Evolutionary conservation across 495 filamentous ascomycete genomes (phyloP).

Genomic region (Paragyromitra xinjiangensis): DNA sequence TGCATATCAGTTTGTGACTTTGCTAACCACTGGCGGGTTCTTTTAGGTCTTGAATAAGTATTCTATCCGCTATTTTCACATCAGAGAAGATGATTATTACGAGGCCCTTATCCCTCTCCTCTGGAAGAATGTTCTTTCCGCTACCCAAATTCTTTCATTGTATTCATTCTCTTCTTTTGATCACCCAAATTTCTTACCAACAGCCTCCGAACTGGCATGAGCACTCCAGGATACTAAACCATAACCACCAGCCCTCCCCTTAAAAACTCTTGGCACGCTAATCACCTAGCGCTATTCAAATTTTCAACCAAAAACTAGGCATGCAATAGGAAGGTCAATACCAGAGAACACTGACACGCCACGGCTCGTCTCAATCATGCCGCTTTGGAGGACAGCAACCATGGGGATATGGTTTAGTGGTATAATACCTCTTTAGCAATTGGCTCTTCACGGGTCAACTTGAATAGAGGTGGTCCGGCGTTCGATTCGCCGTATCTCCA

Average conservation of each 20-base stretch:
- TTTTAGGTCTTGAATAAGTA: background rate
- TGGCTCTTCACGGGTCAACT: background rate
- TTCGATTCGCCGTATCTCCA: slow-evolving; percentile 44
- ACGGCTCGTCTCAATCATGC: background rate
- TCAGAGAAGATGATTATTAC: background rate
- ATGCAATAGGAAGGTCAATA: background rate
- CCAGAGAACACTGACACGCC: background rate
- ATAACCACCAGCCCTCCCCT: background rate
- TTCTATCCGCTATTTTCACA: background rate
- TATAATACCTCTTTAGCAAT: slow-evolving; percentile 42
- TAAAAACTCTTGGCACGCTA: background rate
- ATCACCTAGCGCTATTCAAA: background rate
- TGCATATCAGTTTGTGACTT: background rate
- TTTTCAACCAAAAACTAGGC: background rate
- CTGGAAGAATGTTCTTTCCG: background rate
- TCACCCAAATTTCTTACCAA: background rate
- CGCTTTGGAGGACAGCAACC: background rate
- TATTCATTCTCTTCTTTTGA: background rate
- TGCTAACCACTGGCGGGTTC: slow-evolving; percentile 10
- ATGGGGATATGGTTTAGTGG: slow-evolving; percentile 40
- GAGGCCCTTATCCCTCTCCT: background rate
- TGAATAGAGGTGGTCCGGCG: slow-evolving; percentile 37
- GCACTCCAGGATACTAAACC: background rate
- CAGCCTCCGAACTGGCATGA: background rate
- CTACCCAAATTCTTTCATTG: background rate